Conservation (phyloP, 2,329 filamentous ascomycete genomes). For the Fusarium burgessii region DNA sequence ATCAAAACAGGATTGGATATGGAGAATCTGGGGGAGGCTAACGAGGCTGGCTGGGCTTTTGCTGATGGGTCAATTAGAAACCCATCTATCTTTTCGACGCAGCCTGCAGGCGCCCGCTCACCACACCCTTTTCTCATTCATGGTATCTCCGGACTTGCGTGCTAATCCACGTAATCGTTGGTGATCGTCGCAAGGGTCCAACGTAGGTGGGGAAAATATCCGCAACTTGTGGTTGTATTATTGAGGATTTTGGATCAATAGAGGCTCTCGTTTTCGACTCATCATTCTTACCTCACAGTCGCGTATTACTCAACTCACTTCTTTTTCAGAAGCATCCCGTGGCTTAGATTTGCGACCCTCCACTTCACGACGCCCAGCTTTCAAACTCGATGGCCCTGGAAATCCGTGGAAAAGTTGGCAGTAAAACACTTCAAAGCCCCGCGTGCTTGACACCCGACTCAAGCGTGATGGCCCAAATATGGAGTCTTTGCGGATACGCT, state of each 20-base stretch:
- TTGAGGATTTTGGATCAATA: conserved; percentile 8
- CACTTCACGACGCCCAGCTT: conserved; percentile 10
- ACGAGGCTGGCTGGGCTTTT: conserved; percentile 2
- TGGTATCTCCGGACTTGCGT: conserved; percentile 17
- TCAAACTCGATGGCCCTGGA: conserved; percentile 2
- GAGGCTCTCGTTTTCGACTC: conserved; percentile 26
- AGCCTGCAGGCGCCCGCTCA: conserved; percentile 11
- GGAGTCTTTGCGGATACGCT: conserved; percentile 31
- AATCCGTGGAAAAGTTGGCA: conserved; percentile 21
- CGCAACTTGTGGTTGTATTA: conserved; percentile 1
- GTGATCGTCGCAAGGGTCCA: conserved; percentile 30
- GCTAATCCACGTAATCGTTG: conserved; percentile 36
- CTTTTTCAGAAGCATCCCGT: conserved; percentile 30
- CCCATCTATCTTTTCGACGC: background rate
- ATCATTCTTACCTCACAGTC: conserved; percentile 34
- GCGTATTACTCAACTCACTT: conserved; percentile 20
- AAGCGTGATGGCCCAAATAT: conserved; percentile 36
- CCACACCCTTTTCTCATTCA: conserved; percentile 31
- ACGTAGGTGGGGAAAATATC: conserved; percentile 2
- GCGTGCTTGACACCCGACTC: conserved; percentile 34
- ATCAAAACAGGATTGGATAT: conserved; percentile 32
- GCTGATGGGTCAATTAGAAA: conserved; percentile 29
- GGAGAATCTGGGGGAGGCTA: conserved; percentile 25
- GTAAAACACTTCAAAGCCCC: conserved; percentile 7
- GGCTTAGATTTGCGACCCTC: conserved; percentile 40